Evolutionary conservation across 345 rosid species (phyloP).

Genomic region (Eucalyptus camaldulensis): DNA sequence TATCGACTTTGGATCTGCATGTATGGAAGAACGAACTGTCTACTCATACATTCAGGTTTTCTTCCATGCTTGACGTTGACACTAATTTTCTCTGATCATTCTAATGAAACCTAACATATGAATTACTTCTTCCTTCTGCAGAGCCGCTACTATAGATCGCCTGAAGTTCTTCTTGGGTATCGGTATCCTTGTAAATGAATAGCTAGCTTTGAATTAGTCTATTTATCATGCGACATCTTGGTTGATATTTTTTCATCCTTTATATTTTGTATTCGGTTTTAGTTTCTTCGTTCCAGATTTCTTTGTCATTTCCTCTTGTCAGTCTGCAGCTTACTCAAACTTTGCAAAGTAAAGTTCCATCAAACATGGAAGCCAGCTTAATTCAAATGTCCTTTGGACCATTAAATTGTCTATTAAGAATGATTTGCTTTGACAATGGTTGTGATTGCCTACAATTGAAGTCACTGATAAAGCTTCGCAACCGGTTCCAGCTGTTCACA

Average conservation of each 20-base stretch:
- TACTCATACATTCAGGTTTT: slow-evolving; percentile 97
- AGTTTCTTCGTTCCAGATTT: not conserved
- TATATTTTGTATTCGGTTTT: not conserved
- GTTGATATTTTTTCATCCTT: not conserved
- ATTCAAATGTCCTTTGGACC: not conserved
- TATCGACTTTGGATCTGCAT: slow-evolving; percentile 99
- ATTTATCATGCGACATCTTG: not conserved
- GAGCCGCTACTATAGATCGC: slow-evolving; percentile 99
- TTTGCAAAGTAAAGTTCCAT: not conserved
- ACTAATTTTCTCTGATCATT: not conserved
- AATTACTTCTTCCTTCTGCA: slow-evolving; percentile 20
- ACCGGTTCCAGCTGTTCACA: not conserved
- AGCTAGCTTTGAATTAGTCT: not conserved
- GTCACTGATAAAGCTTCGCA: not conserved
- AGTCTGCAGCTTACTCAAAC: not conserved
- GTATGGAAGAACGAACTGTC: slow-evolving; percentile 97
- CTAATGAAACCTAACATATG: not conserved
- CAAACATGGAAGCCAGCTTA: not conserved
- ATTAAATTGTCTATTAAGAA: not conserved
- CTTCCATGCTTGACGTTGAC: not conserved
- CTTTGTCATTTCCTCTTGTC: not conserved
- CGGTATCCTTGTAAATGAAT: slow-evolving; percentile 66
- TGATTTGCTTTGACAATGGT: not conserved
- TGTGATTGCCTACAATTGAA: not conserved
- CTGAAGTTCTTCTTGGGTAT: slow-evolving; percentile 96